Evolutionary conservation across 495 filamentous ascomycete genomes (phyloP).

Genomic region (Choiromyces venosus): DNA sequence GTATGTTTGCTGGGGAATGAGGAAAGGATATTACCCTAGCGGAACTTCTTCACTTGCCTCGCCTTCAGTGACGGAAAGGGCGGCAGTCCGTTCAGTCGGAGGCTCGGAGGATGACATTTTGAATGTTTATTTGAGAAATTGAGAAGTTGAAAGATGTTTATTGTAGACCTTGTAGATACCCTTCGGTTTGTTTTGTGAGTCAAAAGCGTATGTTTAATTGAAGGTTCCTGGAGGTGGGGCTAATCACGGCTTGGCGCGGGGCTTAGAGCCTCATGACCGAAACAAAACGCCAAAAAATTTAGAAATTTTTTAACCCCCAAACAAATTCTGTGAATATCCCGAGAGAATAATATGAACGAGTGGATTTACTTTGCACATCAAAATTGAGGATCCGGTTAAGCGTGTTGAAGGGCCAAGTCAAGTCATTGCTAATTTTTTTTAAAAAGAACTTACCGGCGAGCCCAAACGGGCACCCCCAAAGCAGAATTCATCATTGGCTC

Average conservation of each 20-base stretch:
- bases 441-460: background rate
- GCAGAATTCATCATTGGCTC: background rate
- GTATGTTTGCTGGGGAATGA: background rate
- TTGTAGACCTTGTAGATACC: background rate
- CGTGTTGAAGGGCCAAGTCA: background rate
- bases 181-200: background rate
- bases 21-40: constrained; percentile 16
- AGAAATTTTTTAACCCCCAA: no score
- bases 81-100: constrained; percentile 7
- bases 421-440: background rate
- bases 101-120: constrained; percentile 32
- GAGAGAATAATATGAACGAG: no score
- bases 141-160: background rate
- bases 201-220: background rate
- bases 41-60: background rate
- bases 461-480: no score
- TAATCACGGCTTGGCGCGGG: background rate
- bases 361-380: no score
- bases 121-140: background rate
- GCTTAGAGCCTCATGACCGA: background rate
- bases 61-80: constrained; percentile 12
- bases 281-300: background rate
- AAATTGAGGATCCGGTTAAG: background rate
- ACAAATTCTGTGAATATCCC: no score
- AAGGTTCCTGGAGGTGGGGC: background rate